Percentiles rank a stretch among this genome's conserved stretches.
Conservation (phyloP, 1,139 yeast genomes). For the Fermentozyma sake region DNA sequence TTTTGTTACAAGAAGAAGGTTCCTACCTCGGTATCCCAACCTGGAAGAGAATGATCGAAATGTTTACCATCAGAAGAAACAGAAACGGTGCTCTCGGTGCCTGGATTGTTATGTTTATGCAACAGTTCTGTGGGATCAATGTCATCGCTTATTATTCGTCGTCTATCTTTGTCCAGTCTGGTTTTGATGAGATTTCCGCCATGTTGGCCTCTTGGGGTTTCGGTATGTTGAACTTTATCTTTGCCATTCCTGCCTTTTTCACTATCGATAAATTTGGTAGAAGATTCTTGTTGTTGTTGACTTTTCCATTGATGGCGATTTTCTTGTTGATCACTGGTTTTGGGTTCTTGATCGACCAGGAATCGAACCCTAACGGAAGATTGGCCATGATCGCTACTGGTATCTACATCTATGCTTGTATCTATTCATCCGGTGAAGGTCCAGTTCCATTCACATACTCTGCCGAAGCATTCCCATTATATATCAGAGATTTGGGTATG, state of each 20-base stretch:
- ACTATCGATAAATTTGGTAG: constrained; percentile 81
- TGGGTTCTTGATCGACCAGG: constrained; percentile 61
- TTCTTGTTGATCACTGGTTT: constrained; percentile 71
- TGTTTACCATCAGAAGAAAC: constrained; percentile 70
- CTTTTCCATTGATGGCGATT: constrained; percentile 72
- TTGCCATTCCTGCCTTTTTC: constrained; percentile 80
- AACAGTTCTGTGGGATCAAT: constrained; percentile 89
- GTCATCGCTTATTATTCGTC: constrained; percentile 83
- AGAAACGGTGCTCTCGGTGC: constrained; percentile 81
- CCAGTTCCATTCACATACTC: constrained; percentile 90
- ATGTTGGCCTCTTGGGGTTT: constrained; percentile 82
- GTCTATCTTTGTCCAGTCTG: constrained; percentile 65
- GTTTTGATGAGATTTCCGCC: constrained; percentile 57
- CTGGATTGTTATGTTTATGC: constrained; percentile 83
- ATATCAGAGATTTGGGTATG: constrained; percentile 83
- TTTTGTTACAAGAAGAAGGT: constrained; percentile 54
- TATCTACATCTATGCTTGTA: constrained; percentile 66
- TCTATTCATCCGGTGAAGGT: constrained; percentile 84
- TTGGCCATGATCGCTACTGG: constrained; percentile 66
- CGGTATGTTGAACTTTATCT: constrained; percentile 74
- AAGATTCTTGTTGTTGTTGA: constrained; percentile 59
- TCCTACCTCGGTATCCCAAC: constrained; percentile 50
- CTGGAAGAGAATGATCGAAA: constrained; percentile 46
- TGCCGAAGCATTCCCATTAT: constrained; percentile 83
- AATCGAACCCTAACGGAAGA: constrained; percentile 43